Conservation (phyloP, 148 eudicot genomes). For the Rhododendron vialii region DNA sequence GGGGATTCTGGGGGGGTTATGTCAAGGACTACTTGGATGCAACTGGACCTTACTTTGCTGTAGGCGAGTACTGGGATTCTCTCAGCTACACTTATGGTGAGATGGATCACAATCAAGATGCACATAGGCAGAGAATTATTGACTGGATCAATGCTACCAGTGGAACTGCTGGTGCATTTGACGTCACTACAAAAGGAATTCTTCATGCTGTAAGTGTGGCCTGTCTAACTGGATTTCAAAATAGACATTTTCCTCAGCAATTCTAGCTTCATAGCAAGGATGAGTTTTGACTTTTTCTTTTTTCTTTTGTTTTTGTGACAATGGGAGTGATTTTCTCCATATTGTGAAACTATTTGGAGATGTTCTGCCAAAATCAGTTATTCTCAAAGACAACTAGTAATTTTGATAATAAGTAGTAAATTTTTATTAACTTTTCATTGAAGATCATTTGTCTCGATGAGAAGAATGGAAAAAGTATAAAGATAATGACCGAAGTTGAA, state of each 20-base stretch:
- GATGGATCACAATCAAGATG: constrained; percentile 95
- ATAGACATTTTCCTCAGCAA: neutral
- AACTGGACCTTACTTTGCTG: constrained; percentile 80
- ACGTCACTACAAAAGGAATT: constrained; percentile 97
- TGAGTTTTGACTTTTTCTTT: neutral
- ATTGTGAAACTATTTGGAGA: neutral
- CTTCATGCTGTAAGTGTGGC: constrained; percentile 71
- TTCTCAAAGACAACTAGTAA: neutral
- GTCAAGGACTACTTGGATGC: constrained; percentile 92
- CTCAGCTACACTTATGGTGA: constrained; percentile 84
- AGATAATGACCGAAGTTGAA: no score
- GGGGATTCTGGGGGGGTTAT: constrained; percentile 99
- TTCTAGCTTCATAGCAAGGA: neutral
- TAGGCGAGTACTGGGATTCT: constrained; percentile 99
- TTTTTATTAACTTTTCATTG: no score
- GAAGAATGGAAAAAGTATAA: neutral
- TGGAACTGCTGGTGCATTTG: constrained; percentile 95
- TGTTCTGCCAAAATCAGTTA: neutral
- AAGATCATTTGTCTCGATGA: neutral
- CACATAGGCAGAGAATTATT: constrained; percentile 88
- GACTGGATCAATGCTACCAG: constrained; percentile 95
- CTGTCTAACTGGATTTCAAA: neutral
- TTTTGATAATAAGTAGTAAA: neutral
- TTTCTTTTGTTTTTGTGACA: neutral
- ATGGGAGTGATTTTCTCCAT: neutral